Evolutionary conservation across 78 protist species (phyloP).

Genomic region (Diacronema lutheri): DNA sequence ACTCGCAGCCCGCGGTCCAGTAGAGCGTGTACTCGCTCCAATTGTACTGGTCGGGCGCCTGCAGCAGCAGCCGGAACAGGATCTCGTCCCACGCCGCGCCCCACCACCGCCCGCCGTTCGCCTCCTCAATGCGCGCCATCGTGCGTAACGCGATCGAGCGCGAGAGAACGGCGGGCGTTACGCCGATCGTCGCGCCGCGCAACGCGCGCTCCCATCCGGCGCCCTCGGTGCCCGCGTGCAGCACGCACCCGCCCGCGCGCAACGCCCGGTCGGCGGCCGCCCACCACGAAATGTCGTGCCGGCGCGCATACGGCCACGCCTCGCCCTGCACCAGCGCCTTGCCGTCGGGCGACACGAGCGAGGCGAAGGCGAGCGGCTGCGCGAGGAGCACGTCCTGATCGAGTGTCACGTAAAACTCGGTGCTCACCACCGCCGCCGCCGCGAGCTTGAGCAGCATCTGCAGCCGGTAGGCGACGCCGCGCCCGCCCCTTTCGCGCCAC

Average conservation of each 20-base stretch:
- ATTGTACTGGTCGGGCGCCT: background rate
- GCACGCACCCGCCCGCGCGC: too few relatives aligned
- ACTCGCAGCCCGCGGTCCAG: background rate
- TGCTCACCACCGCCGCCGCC: background rate
- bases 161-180: conserved; percentile 12
- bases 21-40: conserved; percentile 35
- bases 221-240: too few relatives aligned
- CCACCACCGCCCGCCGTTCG: background rate
- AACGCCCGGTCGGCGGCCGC: background rate
- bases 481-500: background rate
- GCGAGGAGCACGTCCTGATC: background rate
- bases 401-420: conserved; percentile 1
- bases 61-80: background rate
- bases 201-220: too few relatives aligned
- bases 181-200: background rate
- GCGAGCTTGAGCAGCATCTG: conserved; percentile 22
- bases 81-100: background rate
- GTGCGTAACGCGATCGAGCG: background rate
- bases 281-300: background rate
- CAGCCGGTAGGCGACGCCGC: conserved; percentile 9
- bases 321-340: conserved; percentile 12
- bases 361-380: background rate
- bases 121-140: background rate
- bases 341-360: background rate
- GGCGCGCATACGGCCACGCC: background rate